Percentiles rank a stretch among this genome's conserved stretches.
phyloP scores from a whole-genome alignment of 2,329 filamentous ascomycete genomes.

The Fusarium nygamai region DNA sequence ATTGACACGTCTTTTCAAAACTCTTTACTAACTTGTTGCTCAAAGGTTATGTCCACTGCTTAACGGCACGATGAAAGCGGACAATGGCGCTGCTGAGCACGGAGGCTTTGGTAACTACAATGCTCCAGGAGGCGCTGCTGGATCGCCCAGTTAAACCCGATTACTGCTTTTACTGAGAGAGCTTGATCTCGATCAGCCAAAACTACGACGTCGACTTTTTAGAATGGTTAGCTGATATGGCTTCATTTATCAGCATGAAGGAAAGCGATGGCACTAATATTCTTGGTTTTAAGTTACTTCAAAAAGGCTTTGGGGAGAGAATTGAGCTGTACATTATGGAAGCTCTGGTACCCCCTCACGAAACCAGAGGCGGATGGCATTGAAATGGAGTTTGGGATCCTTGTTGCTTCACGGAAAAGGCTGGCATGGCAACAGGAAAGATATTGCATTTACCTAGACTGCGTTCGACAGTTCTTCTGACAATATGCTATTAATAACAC shows the following conservation, averaged over 20 bases:
- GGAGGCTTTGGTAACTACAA: conserved; percentile 68
- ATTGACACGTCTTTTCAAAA: conserved; percentile 5
- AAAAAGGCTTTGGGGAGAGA: not conserved
- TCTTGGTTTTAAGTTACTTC: conserved; percentile 13
- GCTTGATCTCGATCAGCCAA: not conserved
- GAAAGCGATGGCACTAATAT: not conserved
- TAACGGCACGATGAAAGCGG: conserved; percentile 80
- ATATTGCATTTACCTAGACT: conserved; percentile 11
- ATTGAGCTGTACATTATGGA: not conserved
- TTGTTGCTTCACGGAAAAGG: conserved; percentile 25
- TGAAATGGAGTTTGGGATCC: conserved; percentile 29
- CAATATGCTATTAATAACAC: conserved; percentile 17
- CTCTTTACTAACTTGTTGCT: conserved; percentile 35
- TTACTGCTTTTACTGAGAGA: not conserved
- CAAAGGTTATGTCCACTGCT: conserved; percentile 83
- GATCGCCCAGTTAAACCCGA: conserved; percentile 45
- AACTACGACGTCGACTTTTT: not conserved
- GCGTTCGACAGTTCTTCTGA: not conserved
- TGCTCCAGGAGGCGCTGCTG: conserved; percentile 49
- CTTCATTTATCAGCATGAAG: not conserved
- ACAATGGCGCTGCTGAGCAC: conserved; percentile 64
- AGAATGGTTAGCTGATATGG: not conserved
- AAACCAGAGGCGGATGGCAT: conserved; percentile 16
- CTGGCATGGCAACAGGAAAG: conserved; percentile 1
- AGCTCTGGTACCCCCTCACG: not conserved